phyloP scores from a whole-genome alignment of 768 basidiomycete genomes.

The Boletus edulis region DNA sequence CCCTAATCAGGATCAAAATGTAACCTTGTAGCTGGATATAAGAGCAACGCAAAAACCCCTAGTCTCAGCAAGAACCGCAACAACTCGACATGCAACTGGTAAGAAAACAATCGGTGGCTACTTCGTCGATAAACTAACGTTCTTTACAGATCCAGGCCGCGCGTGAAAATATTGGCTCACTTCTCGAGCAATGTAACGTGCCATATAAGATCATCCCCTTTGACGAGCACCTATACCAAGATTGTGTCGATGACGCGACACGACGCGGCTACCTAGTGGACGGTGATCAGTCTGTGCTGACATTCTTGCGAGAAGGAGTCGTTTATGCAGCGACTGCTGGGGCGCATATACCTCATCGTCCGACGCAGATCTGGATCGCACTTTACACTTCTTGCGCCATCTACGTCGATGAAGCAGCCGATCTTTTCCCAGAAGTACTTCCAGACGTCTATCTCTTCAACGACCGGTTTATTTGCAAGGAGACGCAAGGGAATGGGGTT shows the following conservation, averaged over 20 bases:
- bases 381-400: conserved; percentile 39
- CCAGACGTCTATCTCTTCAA: conserved; percentile 33
- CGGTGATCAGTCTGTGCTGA: conserved; percentile 17
- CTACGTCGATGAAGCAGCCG: conserved; percentile 36
- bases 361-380: conserved; percentile 30
- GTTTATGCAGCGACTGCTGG: conserved; percentile 25
- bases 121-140: background rate
- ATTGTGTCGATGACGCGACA: conserved; percentile 22
- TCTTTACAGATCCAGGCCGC: conserved; percentile 4
- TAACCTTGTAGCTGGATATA: background rate
- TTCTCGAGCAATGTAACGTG: conserved; percentile 16
- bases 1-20: background rate
- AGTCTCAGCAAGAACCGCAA: background rate
- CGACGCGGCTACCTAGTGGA: conserved; percentile 26
- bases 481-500: conserved; percentile 29
- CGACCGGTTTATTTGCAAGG: conserved; percentile 26
- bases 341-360: conserved; percentile 24
- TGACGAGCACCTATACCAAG: conserved; percentile 14
- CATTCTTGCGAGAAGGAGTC: conserved; percentile 32
- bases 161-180: conserved; percentile 12
- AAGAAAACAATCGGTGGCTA: background rate
- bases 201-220: conserved; percentile 8
- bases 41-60: background rate
- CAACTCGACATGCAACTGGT: conserved; percentile 11
- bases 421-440: conserved; percentile 20